Conservation (phyloP, 306 rosid genomes). For the Sesbania bispinosa region DNA sequence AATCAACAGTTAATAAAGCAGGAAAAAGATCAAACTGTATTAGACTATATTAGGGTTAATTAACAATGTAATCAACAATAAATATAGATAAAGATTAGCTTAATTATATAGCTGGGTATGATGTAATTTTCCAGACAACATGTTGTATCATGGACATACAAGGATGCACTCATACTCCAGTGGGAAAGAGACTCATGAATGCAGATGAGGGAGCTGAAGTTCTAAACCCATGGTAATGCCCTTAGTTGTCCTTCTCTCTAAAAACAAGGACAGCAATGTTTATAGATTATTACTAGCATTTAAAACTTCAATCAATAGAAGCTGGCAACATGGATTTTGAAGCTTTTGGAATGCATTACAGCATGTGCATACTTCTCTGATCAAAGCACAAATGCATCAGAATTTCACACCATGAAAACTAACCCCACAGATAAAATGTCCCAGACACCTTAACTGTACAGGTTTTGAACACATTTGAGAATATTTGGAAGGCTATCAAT, state of each 20-base stretch:
- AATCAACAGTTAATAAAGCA: neutral
- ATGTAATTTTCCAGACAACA: neutral
- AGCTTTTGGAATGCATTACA: neutral
- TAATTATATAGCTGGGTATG: neutral
- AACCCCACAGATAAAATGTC: neutral
- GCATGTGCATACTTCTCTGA: neutral
- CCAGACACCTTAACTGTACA: neutral
- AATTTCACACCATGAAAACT: neutral
- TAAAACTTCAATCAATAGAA: constrained; percentile 1
- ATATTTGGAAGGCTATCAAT: neutral
- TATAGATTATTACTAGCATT: neutral
- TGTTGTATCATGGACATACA: neutral
- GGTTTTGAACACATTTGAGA: neutral
- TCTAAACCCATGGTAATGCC: neutral
- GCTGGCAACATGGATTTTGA: neutral
- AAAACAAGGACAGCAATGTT: neutral
- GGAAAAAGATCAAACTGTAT: neutral
- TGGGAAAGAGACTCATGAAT: neutral
- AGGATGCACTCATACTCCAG: neutral
- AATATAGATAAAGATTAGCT: neutral
- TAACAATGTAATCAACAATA: neutral
- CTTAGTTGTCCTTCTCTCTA: neutral
- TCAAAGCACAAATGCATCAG: neutral
- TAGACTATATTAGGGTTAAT: neutral
- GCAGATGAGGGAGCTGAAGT: neutral